Base-by-base conservation (phyloP, 2,329 filamentous ascomycete genomes). In the Trichoderma sp. region DNA sequence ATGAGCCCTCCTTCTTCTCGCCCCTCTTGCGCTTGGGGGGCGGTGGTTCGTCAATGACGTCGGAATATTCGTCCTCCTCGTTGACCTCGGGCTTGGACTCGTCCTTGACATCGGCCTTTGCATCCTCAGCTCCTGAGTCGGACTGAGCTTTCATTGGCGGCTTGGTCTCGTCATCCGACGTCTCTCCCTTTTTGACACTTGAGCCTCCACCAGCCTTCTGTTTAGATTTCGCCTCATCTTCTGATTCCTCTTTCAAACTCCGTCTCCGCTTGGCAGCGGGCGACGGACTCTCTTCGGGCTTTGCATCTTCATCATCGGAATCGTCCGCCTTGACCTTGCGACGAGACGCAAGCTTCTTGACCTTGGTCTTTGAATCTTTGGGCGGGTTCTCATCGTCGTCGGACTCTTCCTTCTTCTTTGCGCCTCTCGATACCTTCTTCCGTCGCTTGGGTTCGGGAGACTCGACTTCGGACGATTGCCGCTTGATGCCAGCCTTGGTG, bases 1-100 rank as follows among this genome's bases (percentile, higher is more conserved):
- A 69, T 14, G 69, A 47, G 0, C 64, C 5, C n/a, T 68, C 59
- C 24, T 76, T 77, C 63, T 71, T 69, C 24, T 80, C 75, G 67
- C 79, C 79, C 69, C 85, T 88, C 73, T 83, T 86, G 30, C 82
- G 82, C 57, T 87, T 86, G 10, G 86, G 84, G 28, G 82, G 80
- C 59, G 77, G 85, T 3, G 81, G 82, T 68, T 94, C 91, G 73
- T 97, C 93, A 47, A 95, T 79, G n/a, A 97, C 82, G 4, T 78
- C 75, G 0, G 75, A 76, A 51, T 78, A 77, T 34, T 79, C 78
- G n/a, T 78, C 78, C 60, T 78, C 77, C 28, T 78, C 73, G 60
- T 72, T 68, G 5, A 73, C 59, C 6, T 57, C 66, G n/a, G 68
- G 66, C 19, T 70, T 70, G 9, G 65, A 21, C 7, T 73, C 70